Evolutionary conservation across 1,284 basidiomycete species (phyloP), one percentile per base, ranked within the genome.

Genomic region (Garcileccinum viscosum): DNA sequence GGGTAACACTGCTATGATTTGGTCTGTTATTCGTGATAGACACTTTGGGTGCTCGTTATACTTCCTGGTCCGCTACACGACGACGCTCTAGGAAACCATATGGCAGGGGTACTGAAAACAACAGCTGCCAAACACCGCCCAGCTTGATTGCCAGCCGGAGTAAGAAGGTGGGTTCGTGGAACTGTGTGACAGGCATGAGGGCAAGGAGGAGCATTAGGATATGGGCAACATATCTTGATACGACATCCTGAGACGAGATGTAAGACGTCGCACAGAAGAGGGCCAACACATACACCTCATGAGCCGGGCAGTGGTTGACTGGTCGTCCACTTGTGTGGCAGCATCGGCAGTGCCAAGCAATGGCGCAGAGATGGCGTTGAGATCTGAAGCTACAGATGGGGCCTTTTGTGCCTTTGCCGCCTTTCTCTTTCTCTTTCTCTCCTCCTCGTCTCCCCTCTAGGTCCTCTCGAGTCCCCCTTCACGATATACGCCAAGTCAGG

Each of bases 61-160:
- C 27, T 22, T n/a, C 44, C 44, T n/a, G 12, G 14, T 47, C 50
- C 50, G 27, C 27, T 27, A 27, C 15, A 24, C 37, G 38, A 11
- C n/a, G 72, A 67, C 2, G 70, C 72, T 14, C 72, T 73, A 1
- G 94, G 93, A 1, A 96, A 82, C 87, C 93, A 94, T 0, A 90
- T 47, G 1, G 12, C n/a, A 47, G 44, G 3, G 93, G 93, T 6
- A 96, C 78, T 1, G 92, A 91, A 74, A 94, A 95, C 0, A 91
- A 62, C 0, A 89, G 92, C 95, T 95, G 97, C 93, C 94, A 95
- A 1, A 92, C 80, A 0, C 94, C 95, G 72, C 91, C 94, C 7
- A 93, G 77, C 0, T 93, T 93, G 40, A 97, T 93, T 0, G 93
- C 93, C 1, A 95, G 85, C 11, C 93, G 85, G 5, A 97, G 82